Evolutionary conservation across 2,329 filamentous ascomycete species (phyloP).

Genomic region (Didymella segeticola): DNA sequence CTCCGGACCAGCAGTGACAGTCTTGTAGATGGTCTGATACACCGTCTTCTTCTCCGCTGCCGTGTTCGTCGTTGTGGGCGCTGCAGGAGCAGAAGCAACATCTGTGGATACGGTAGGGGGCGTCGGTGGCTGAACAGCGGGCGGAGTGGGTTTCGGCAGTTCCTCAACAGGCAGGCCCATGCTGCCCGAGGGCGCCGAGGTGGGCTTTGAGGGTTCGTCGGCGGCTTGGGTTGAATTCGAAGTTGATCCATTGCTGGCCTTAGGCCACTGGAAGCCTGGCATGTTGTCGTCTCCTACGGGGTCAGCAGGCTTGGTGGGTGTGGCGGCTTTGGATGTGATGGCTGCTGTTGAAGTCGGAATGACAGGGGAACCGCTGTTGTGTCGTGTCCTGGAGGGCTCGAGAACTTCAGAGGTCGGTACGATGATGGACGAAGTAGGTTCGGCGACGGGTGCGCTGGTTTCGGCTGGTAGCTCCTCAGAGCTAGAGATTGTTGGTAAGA

Average conservation of each 20-base stretch:
- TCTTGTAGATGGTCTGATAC: conserved; percentile 25
- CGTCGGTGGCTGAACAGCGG: background rate
- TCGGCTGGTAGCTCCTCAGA: background rate
- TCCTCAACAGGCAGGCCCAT: conserved; percentile 4
- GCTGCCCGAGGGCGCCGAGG: conserved; percentile 7
- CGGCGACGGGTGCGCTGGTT: conserved; percentile 2
- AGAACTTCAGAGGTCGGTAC: conserved; percentile 8
- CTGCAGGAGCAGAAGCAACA: background rate
- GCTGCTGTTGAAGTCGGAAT: conserved; percentile 11
- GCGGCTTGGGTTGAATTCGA: conserved; percentile 14
- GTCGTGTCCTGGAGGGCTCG: conserved; percentile 6
- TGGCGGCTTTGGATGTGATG: conserved; percentile 10
- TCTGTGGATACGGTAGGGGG: background rate
- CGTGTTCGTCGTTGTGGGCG: conserved; percentile 8
- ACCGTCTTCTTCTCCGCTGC: conserved; percentile 18
- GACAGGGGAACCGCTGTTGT: background rate
- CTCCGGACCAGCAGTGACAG: conserved; percentile 17
- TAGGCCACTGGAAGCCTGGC: conserved; percentile 34
- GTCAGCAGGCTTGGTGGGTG: conserved; percentile 11
- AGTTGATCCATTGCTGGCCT: background rate
- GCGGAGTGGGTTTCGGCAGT: background rate
- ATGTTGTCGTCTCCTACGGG: conserved; percentile 19
- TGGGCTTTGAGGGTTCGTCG: background rate
- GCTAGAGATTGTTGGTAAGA: background rate
- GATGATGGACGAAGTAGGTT: background rate